Conservation (phyloP, 768 basidiomycete genomes). For the Auricularia heimuer region DNA sequence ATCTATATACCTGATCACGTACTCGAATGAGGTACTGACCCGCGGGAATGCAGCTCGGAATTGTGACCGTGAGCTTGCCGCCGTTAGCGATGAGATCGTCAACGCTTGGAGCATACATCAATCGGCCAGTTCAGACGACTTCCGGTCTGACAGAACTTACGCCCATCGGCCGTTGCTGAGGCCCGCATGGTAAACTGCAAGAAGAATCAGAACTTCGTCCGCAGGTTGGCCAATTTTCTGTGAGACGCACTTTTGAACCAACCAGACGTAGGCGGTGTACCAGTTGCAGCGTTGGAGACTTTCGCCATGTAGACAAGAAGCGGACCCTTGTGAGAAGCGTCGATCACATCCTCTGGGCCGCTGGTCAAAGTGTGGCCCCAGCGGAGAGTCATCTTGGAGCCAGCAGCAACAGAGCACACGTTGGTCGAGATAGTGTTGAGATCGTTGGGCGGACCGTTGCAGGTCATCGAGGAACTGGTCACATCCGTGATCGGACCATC, state of each 20-base stretch:
- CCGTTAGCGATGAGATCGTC: slow-evolving; percentile 5
- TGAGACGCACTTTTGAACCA: slow-evolving; percentile 4
- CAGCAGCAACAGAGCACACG: slow-evolving; percentile 3
- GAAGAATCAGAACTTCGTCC: too few species aligned
- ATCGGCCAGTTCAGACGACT: neutral
- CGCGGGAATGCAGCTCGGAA: slow-evolving; percentile 5
- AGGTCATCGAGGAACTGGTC: slow-evolving; percentile 1
- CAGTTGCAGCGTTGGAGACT: neutral
- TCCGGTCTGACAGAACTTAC: too few species aligned
- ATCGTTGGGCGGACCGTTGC: slow-evolving; percentile 3
- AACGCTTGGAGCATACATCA: neutral
- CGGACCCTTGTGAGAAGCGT: slow-evolving; percentile 1
- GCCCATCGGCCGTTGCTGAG: slow-evolving; percentile 4
- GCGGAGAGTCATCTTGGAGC: slow-evolving; percentile 1
- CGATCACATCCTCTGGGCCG: neutral
- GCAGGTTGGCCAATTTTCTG: neutral
- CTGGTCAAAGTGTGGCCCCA: slow-evolving; percentile 5
- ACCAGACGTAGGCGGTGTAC: slow-evolving; percentile 1
- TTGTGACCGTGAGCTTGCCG: slow-evolving; percentile 5
- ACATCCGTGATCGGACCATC: slow-evolving; percentile 14
- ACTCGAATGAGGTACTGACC: slow-evolving; percentile 6
- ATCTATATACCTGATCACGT: neutral
- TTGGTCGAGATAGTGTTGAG: slow-evolving; percentile 2
- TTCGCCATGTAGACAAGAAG: slow-evolving; percentile 5
- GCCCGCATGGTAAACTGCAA: slow-evolving; percentile 3